Evolutionary conservation across 1,284 basidiomycete species (phyloP).

Genomic region (Puccinia novopanici): DNA sequence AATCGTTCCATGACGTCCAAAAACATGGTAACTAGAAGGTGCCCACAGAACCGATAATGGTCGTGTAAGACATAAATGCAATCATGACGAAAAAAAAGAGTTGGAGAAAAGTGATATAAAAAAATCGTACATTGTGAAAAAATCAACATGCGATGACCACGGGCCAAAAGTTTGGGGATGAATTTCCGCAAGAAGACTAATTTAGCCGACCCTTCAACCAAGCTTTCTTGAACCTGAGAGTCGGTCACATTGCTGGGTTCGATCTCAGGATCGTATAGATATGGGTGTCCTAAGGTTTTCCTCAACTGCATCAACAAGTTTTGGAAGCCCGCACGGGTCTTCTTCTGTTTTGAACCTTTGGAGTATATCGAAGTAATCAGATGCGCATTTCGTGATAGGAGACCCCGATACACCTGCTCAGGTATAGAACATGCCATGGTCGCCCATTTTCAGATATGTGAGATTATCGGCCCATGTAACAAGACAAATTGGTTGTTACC

Average conservation of each 20-base stretch:
- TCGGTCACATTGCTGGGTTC: conserved; percentile 39
- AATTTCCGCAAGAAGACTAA: conserved; percentile 53
- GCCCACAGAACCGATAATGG: neutral
- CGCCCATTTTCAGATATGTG: neutral
- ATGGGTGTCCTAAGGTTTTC: conserved; percentile 57
- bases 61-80: neutral
- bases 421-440: neutral
- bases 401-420: conserved; percentile 40
- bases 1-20: conserved; percentile 49
- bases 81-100: neutral
- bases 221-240: conserved; percentile 38
- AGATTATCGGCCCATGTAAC: neutral
- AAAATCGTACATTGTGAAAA: conserved; percentile 56
- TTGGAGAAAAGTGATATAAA: conserved; percentile 41
- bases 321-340: conserved; percentile 53
- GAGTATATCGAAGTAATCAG: conserved; percentile 47
- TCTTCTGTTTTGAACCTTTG: conserved; percentile 52
- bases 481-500: conserved; percentile 60
- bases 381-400: conserved; percentile 39
- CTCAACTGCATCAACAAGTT: conserved; percentile 58
- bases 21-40: conserved; percentile 36
- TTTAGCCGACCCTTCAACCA: conserved; percentile 49
- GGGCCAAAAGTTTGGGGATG: conserved; percentile 55
- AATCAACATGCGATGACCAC: conserved; percentile 56
- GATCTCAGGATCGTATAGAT: conserved; percentile 46